Evolutionary conservation across 1,139 yeast genomes (phyloP), one percentile per base, ranked within the genome.

Genomic region (Entelexis sorbosivorans): DNA sequence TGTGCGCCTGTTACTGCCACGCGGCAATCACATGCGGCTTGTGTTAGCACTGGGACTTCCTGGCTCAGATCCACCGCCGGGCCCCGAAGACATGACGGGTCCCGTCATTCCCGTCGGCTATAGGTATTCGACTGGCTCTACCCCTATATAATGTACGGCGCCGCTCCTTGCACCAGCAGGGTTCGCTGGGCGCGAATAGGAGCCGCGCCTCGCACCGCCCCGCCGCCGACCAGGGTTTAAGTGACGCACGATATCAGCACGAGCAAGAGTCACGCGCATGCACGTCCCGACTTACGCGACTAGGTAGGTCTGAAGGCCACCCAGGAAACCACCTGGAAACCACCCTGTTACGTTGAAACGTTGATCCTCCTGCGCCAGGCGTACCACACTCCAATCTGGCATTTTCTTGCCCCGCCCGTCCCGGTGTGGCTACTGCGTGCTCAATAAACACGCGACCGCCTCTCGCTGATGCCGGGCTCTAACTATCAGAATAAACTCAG

Each of bases 201-300:
- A 22, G 24, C 24, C 24, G 24, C 24, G 24, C 24, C 31, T 8
- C 32, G 13, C 26, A 19, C 44, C 26, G 16, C 44, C 43, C 14
- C 43, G 8, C 14, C 11, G 20, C 14, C 13, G 14, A 8, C 43
- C 33, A 39, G 44, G 44, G 24, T 29, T 29, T 11, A 19, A 19
- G 34, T 8, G 33, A 40, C 44, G 44, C 44, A 40, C 16, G 44
- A 40, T 40, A 40, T 33, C 38, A 31, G 17, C 38, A 42, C 26
- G 47, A 44, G 17, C 16, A 44, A 44, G 33, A 26, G 39, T n/a
- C 47, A 34, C 39, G 6, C 33, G 35, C 39, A 33, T 44, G 47
- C 47, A 44, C 39, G 33, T 16, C 47, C 47, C 24, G 39, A 33
- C 47, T 44, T 44, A 44, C 47, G 47, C 38, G 38, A 44, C 39